These are phyloP conservation scores for Pelagomonas calceolata DNA, from an alignment of 108 stramenopile species.

Conservation along the genomic window DNA sequence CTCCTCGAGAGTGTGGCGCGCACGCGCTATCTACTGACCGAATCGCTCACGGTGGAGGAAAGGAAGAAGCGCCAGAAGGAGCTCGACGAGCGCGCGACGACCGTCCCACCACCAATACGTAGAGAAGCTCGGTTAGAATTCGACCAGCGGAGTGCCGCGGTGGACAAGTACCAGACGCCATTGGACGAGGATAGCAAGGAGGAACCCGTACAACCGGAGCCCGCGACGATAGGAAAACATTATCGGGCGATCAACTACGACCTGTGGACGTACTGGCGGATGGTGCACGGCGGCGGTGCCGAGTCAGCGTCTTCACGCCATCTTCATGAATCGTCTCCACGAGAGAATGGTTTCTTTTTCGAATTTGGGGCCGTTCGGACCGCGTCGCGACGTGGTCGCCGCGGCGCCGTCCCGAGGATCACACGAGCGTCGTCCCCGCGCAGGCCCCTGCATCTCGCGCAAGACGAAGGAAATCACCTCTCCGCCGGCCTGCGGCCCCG, in stretches of 20 bases:
- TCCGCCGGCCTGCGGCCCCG: constrained; percentile 9
- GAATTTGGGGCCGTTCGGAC: too few relatives aligned
- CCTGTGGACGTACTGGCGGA: constrained; percentile 21
- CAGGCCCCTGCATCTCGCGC: constrained; percentile 26
- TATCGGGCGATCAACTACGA: constrained; percentile 33
- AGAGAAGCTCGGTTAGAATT: too few relatives aligned
- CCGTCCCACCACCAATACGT: too few relatives aligned
- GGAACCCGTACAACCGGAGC: not conserved
- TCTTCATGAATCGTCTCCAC: too few relatives aligned
- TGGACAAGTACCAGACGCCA: too few relatives aligned
- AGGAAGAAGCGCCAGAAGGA: not conserved
- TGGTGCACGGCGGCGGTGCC: constrained; percentile 15
- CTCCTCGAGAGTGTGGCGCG: constrained; percentile 18
- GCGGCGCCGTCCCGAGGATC: too few relatives aligned
- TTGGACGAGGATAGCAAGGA: not conserved
- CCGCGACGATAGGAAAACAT: constrained; percentile 14
- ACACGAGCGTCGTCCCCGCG: too few relatives aligned
- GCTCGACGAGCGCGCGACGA: too few relatives aligned
- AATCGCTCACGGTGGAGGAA: not conserved
- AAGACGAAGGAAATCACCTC: constrained; percentile 20
- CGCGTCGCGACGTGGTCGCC: too few relatives aligned
- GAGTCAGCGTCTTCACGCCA: too few relatives aligned
- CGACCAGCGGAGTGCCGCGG: too few relatives aligned
- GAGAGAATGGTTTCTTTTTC: too few relatives aligned
- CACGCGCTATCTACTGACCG: not conserved